phyloP scores from a whole-genome alignment of 495 filamentous ascomycete species.

The Lasiosphaeriaceae sp. region DNA sequence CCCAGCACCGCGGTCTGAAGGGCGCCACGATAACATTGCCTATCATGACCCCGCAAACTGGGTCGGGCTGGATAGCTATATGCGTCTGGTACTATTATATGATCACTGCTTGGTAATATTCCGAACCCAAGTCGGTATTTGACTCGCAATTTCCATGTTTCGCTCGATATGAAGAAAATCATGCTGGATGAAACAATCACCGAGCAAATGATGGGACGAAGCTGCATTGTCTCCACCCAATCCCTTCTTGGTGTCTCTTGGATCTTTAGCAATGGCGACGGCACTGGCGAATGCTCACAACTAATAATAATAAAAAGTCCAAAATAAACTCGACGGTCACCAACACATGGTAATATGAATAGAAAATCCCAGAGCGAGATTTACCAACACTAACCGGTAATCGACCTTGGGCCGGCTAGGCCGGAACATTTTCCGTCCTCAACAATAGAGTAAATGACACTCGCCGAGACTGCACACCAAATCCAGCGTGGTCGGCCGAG shows the following conservation, averaged over 20 bases:
- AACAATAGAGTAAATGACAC: too few species aligned
- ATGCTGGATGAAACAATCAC: background rate
- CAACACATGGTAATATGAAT: too few species aligned
- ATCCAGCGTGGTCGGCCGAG: too few species aligned
- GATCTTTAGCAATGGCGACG: background rate
- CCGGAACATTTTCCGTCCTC: too few species aligned
- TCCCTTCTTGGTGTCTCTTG: background rate
- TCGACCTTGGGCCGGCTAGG: too few species aligned
- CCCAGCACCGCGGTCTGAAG: constrained; percentile 7
- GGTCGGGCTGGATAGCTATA: constrained; percentile 13
- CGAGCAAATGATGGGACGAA: background rate
- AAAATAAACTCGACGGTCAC: too few species aligned
- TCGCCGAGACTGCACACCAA: too few species aligned
- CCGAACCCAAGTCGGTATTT: background rate
- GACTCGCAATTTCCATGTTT: background rate
- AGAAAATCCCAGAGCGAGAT: too few species aligned
- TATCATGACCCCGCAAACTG: constrained; percentile 16
- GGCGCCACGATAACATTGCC: constrained; percentile 8
- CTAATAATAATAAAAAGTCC: too few species aligned
- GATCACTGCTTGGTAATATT: constrained; percentile 5
- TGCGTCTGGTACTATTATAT: constrained; percentile 13
- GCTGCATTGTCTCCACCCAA: background rate
- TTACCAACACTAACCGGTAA: too few species aligned
- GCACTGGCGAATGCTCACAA: background rate
- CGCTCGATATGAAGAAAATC: background rate